Evolutionary conservation across 495 filamentous ascomycete species (phyloP).

Genomic region (Haplographium delicatum): DNA sequence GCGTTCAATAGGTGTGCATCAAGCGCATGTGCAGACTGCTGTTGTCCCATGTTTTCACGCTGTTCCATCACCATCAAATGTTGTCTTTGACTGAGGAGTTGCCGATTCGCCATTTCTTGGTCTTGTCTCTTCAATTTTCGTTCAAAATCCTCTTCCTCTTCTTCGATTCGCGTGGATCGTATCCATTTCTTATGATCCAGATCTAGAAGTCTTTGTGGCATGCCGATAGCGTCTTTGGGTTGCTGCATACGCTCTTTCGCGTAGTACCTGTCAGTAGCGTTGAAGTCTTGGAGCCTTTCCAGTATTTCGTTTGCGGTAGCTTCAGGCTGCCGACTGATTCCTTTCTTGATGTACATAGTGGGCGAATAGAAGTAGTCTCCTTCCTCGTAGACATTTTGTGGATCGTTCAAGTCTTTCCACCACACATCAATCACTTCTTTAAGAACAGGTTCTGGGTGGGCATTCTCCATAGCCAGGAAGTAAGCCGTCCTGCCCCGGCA

Average conservation of each 20-base stretch:
- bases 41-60: slow-evolving; percentile 2
- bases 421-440: not conserved
- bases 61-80: slow-evolving; percentile 2
- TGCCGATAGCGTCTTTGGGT: slow-evolving; percentile 6
- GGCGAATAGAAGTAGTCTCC: slow-evolving; percentile 7
- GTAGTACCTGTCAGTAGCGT: slow-evolving; percentile 1
- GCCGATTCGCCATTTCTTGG: not conserved
- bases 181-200: slow-evolving; percentile 5
- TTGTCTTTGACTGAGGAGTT: not conserved
- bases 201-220: slow-evolving; percentile 4
- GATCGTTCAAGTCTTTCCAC: slow-evolving; percentile 1
- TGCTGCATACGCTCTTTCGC: slow-evolving; percentile 5
- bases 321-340: not conserved
- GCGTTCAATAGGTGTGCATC: not conserved
- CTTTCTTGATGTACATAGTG: slow-evolving; percentile 4
- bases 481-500: slow-evolving; percentile 11
- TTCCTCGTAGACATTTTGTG: slow-evolving; percentile 5
- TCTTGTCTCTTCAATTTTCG: slow-evolving; percentile 1
- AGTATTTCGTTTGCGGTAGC: not conserved
- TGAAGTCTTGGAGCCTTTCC: not conserved
- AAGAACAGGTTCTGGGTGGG: slow-evolving; percentile 5
- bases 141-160: slow-evolving; percentile 4
- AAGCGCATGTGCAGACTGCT: not conserved
- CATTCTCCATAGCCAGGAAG: slow-evolving; percentile 10
- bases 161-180: not conserved